Percentiles rank a stretch among this genome's conserved stretches.
These are phyloP conservation scores for Biscutella laevigata DNA, from an alignment of 441 rosid species.

Conservation along the genomic window DNA sequence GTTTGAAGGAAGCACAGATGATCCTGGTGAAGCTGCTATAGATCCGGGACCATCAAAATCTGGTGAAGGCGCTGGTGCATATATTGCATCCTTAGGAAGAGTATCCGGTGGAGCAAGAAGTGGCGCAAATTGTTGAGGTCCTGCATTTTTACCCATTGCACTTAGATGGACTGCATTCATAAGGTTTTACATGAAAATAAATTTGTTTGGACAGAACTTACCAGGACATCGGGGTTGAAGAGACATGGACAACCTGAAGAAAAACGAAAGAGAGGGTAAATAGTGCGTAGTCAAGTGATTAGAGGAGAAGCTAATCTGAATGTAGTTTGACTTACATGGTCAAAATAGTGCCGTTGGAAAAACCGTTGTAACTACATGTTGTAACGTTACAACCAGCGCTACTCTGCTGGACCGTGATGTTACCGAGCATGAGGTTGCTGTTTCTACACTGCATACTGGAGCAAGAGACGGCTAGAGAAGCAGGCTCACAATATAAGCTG, in stretches of 20 bases:
- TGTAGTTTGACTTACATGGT: constrained; percentile 47
- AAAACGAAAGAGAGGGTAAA: background rate
- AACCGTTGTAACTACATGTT: constrained; percentile 68
- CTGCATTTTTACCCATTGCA: constrained; percentile 37
- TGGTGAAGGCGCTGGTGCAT: constrained; percentile 74
- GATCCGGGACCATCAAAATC: constrained; percentile 33
- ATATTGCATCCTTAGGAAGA: constrained; percentile 35
- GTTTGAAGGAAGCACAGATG: constrained; percentile 42
- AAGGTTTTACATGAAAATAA: too few relatives aligned
- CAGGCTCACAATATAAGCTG: constrained; percentile 93
- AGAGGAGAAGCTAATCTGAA: background rate
- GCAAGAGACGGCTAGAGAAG: constrained; percentile 90
- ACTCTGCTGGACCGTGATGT: constrained; percentile 59
- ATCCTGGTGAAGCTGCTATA: constrained; percentile 33
- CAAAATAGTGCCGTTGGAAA: constrained; percentile 59
- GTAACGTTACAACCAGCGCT: constrained; percentile 81
- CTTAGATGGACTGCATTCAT: too few relatives aligned
- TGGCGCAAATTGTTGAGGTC: constrained; percentile 64
- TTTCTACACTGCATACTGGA: constrained; percentile 90
- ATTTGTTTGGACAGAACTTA: constrained; percentile 23
- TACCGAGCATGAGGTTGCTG: constrained; percentile 86
- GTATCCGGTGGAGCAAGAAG: constrained; percentile 72
- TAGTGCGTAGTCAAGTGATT: background rate
- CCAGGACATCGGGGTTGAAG: constrained; percentile 93
- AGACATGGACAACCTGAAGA: constrained; percentile 50